Evolutionary conservation across 306 rosid species (phyloP).

Genomic region (Castanopsis chinensis): DNA sequence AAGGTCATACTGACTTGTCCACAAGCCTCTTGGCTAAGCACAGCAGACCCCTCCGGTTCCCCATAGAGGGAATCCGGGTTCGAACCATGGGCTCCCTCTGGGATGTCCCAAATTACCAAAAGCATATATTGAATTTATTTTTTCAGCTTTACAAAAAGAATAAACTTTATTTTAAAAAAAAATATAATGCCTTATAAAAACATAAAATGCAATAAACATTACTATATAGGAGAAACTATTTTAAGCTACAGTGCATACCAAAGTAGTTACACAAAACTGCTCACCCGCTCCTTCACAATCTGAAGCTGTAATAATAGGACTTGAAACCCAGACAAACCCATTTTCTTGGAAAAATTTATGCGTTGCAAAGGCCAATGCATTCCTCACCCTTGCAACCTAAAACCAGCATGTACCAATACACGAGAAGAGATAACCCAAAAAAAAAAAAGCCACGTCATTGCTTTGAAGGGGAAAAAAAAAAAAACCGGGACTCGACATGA

Average conservation of each 20-base stretch:
- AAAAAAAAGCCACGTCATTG: neutral
- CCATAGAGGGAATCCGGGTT: too few relatives aligned
- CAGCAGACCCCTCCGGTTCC: too few relatives aligned
- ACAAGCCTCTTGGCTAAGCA: too few relatives aligned
- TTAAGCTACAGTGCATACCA: constrained; percentile 53
- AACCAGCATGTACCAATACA: constrained; percentile 16
- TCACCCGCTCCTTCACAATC: constrained; percentile 99
- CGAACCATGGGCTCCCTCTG: too few relatives aligned
- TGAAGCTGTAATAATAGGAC: constrained; percentile 94
- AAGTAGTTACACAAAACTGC: constrained; percentile 94
- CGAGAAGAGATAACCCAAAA: neutral
- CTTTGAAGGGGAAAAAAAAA: constrained; percentile 2
- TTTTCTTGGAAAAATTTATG: constrained; percentile 96
- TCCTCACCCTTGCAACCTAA: constrained; percentile 97
- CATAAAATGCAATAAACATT: constrained; percentile 17
- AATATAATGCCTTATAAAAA: neutral
- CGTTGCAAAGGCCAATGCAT: constrained; percentile 81
- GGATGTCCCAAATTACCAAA: too few relatives aligned
- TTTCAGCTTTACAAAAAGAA: neutral
- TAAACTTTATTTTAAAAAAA: neutral
- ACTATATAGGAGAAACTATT: constrained; percentile 13
- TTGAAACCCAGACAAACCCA: constrained; percentile 86
- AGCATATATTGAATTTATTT: neutral
- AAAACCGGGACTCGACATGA: neutral
- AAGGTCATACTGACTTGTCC: neutral